phyloP scores from a whole-genome alignment of 192 early-diverging fungal genomes.

The Gryganskiella cystojenkinii region DNA sequence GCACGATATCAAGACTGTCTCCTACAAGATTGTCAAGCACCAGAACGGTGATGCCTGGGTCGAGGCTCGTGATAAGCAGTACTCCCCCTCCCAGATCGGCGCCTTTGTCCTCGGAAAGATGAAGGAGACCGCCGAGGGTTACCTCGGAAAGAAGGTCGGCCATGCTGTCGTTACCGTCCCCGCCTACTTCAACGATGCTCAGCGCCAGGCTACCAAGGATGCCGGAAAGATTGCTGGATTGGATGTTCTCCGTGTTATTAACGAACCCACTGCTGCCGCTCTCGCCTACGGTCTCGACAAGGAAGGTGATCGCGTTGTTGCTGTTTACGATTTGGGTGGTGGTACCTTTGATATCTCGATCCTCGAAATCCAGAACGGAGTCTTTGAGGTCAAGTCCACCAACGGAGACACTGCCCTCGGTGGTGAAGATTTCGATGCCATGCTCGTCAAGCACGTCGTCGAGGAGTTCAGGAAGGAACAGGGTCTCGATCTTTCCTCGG shows the following conservation, averaged over 20 bases:
- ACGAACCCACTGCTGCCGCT: constrained; percentile 92
- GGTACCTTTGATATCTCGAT: constrained; percentile 98
- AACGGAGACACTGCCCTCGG: constrained; percentile 92
- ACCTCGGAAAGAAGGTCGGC: constrained; percentile 81
- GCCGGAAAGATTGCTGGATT: constrained; percentile 89
- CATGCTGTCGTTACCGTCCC: constrained; percentile 96
- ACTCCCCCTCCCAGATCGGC: constrained; percentile 94
- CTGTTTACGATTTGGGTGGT: constrained; percentile 95
- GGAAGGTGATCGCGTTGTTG: constrained; percentile 81
- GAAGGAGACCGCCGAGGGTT: constrained; percentile 93
- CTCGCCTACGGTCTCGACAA: constrained; percentile 89
- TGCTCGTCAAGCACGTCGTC: constrained; percentile 80
- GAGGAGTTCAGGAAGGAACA: constrained; percentile 92
- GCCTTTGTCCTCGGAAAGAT: constrained; percentile 95
- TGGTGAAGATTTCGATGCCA: constrained; percentile 78
- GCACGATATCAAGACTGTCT: constrained; percentile 85
- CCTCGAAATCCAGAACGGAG: constrained; percentile 94
- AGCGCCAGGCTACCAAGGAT: constrained; percentile 93
- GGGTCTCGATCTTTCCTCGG: constrained; percentile 81
- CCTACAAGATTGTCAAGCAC: constrained; percentile 95
- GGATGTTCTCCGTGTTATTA: constrained; percentile 89
- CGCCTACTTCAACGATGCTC: constrained; percentile 97
- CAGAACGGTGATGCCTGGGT: constrained; percentile 97
- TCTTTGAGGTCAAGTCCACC: constrained; percentile 98
- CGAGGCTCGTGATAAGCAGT: constrained; percentile 90